These are phyloP conservation scores for Drechslerella dactyloides DNA, from an alignment of 2,329 filamentous ascomycete species.

Conservation along the genomic window DNA sequence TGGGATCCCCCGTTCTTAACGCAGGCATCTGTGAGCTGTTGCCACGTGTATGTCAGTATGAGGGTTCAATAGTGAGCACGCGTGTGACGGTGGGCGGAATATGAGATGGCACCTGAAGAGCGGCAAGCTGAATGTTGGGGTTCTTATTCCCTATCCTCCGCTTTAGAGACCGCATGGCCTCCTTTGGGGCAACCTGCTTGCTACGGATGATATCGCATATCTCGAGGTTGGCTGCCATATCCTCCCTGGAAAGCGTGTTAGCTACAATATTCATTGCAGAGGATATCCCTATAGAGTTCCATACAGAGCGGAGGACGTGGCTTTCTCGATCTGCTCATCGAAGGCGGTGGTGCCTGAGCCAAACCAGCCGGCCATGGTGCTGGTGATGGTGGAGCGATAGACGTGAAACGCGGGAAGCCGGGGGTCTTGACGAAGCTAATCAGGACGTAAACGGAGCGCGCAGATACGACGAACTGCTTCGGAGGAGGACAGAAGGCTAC, in stretches of 20 bases:
- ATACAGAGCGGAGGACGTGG: constrained; percentile 91
- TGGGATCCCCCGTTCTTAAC: constrained; percentile 97
- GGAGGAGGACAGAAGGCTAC: neutral
- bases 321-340: constrained; percentile 96
- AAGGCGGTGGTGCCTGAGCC: constrained; percentile 86
- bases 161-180: constrained; percentile 97
- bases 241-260: constrained; percentile 68
- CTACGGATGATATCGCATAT: constrained; percentile 97
- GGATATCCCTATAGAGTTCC: constrained; percentile 55
- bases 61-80: neutral
- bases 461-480: constrained; percentile 5
- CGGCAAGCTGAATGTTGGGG: constrained; percentile 92
- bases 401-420: constrained; percentile 24
- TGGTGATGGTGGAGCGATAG: constrained; percentile 11
- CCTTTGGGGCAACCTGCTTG: constrained; percentile 95
- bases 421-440: constrained; percentile 25
- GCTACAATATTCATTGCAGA: constrained; percentile 7
- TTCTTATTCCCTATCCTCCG: constrained; percentile 95
- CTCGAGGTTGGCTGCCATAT: constrained; percentile 95
- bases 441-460: constrained; percentile 12
- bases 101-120: constrained; percentile 74
- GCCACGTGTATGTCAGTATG: neutral
- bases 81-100: neutral
- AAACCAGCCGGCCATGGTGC: constrained; percentile 92
- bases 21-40: constrained; percentile 90